Evolutionary conservation across 1,284 basidiomycete species (phyloP).

Genomic region (Apiotrichum mycotoxinovorans): DNA sequence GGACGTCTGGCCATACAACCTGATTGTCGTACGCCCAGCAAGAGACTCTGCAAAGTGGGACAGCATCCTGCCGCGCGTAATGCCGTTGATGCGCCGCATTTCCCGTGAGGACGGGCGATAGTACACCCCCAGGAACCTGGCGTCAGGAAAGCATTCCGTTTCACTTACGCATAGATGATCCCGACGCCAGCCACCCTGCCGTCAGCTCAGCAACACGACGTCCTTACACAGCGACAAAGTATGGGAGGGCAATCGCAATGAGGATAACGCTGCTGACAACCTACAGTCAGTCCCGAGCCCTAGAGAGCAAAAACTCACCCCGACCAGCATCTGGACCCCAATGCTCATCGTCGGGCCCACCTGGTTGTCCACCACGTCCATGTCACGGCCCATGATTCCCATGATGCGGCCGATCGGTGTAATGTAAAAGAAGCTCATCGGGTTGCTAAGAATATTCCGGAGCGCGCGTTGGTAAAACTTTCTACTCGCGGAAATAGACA

Average conservation of each 20-base stretch:
- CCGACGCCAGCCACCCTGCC: no score
- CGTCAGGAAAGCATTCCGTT: no score
- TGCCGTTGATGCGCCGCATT: constrained; percentile 54
- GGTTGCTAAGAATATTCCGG: constrained; percentile 61
- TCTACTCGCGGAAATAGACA: constrained; percentile 60
- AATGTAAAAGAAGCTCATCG: constrained; percentile 68
- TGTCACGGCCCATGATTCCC: constrained; percentile 58
- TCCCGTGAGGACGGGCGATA: constrained; percentile 85
- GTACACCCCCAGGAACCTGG: constrained; percentile 54
- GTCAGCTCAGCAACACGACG: no score
- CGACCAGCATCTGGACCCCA: constrained; percentile 33
- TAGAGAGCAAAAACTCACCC: background rate
- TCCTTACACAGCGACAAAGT: constrained; percentile 61
- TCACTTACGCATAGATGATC: no score
- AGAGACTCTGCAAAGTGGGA: constrained; percentile 77
- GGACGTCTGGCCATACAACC: constrained; percentile 63
- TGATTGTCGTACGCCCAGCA: constrained; percentile 67
- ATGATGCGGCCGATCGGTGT: constrained; percentile 64
- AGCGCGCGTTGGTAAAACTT: constrained; percentile 60
- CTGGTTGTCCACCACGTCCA: constrained; percentile 71
- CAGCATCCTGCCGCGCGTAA: constrained; percentile 68
- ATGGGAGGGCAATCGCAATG: constrained; percentile 65
- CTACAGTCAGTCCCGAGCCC: background rate
- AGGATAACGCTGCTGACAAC: constrained; percentile 60
- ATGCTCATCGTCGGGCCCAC: constrained; percentile 65